phyloP scores from a whole-genome alignment of 208 protist genomes.

The Trypanosoma melophagium region DNA sequence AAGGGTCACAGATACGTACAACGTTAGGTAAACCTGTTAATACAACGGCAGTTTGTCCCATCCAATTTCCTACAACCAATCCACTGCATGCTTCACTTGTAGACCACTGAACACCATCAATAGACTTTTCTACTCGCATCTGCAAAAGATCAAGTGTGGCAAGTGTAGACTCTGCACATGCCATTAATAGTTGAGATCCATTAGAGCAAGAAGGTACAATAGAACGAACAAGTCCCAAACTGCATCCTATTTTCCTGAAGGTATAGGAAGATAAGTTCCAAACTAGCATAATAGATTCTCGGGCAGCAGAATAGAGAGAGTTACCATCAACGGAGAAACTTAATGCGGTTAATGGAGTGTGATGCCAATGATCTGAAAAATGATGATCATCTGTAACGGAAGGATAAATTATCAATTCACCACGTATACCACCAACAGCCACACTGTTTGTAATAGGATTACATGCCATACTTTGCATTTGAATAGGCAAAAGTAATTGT shows the following conservation, averaged over 20 bases:
- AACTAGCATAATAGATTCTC: constrained; percentile 67
- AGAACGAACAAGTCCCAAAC: constrained; percentile 43
- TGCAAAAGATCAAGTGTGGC: constrained; percentile 66
- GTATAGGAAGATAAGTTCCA: constrained; percentile 69
- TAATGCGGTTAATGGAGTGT: constrained; percentile 76
- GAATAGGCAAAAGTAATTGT: constrained; percentile 35
- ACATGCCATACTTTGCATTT: constrained; percentile 62
- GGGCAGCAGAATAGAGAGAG: constrained; percentile 69
- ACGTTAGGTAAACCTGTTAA: constrained; percentile 80
- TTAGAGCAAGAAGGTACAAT: constrained; percentile 34
- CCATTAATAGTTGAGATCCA: constrained; percentile 55
- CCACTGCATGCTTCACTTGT: constrained; percentile 60
- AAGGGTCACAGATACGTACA: constrained; percentile 79
- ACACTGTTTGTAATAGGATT: constrained; percentile 43
- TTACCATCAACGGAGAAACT: constrained; percentile 72
- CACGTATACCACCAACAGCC: constrained; percentile 71
- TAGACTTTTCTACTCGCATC: constrained; percentile 52
- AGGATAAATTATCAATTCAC: constrained; percentile 74
- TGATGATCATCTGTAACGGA: constrained; percentile 52
- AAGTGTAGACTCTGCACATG: constrained; percentile 68
- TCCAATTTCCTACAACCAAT: constrained; percentile 72
- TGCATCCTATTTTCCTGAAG: constrained; percentile 51
- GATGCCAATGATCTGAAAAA: constrained; percentile 90
- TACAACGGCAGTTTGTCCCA: constrained; percentile 70
- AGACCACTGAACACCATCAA: constrained; percentile 85